Conservation (phyloP, 257 asterid species). For the Capsicum rhomboideum region DNA sequence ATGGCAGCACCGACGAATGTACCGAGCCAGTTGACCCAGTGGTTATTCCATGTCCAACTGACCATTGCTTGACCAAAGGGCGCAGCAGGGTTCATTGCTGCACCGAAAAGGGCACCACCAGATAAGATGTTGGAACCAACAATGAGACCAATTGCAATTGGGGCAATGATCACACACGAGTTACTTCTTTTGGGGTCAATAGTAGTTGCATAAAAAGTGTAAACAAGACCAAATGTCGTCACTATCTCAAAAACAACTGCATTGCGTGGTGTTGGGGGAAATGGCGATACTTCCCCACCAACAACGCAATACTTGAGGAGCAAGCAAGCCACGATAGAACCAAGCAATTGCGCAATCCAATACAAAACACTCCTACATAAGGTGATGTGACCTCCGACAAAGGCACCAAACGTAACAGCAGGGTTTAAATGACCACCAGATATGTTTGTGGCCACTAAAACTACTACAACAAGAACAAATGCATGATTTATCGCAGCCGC, state of each 20-base stretch:
- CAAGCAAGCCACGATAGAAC: too few relatives aligned
- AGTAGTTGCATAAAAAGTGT: conserved; percentile 55
- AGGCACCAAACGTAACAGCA: too few relatives aligned
- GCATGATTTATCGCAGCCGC: too few relatives aligned
- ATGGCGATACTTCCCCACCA: background rate
- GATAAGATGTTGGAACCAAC: conserved; percentile 78
- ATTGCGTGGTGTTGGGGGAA: background rate
- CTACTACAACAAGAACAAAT: too few relatives aligned
- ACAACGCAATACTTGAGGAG: too few relatives aligned
- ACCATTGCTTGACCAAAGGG: conserved; percentile 71
- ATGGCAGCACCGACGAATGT: conserved; percentile 53
- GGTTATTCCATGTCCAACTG: conserved; percentile 71
- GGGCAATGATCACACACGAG: conserved; percentile 49
- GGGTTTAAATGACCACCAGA: too few relatives aligned
- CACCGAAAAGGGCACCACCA: conserved; percentile 65
- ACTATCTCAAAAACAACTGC: background rate
- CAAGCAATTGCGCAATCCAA: too few relatives aligned
- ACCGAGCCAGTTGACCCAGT: conserved; percentile 7
- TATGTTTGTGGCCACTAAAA: too few relatives aligned
- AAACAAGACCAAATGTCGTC: too few relatives aligned
- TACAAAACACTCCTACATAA: too few relatives aligned
- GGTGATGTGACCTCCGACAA: too few relatives aligned
- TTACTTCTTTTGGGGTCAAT: conserved; percentile 73
- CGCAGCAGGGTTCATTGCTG: conserved; percentile 81
- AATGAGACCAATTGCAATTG: conserved; percentile 52